These are phyloP conservation scores for Diaporthe longicolla DNA, from an alignment of 2,329 filamentous ascomycete species.

Conservation along the genomic window DNA sequence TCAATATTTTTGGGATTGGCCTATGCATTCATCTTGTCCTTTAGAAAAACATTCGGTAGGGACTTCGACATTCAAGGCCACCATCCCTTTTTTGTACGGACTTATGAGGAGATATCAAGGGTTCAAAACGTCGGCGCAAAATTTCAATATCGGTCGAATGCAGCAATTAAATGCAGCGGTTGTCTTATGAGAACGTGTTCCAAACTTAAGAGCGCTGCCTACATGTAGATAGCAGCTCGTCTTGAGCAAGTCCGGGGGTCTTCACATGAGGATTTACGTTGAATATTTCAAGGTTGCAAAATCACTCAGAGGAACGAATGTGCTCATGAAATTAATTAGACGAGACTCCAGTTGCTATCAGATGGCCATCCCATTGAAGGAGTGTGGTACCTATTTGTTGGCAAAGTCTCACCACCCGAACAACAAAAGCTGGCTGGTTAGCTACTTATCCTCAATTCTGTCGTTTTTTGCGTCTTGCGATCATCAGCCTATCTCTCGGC, in stretches of 20 bases:
- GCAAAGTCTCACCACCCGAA: slow-evolving; percentile 28
- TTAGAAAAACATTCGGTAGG: background rate
- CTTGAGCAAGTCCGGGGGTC: background rate
- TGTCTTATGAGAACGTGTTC: too few relatives aligned
- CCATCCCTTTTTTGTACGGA: background rate
- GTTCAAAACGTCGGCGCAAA: background rate
- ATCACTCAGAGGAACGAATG: background rate
- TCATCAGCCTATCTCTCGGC: slow-evolving; percentile 24
- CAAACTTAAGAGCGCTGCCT: too few relatives aligned
- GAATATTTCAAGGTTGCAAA: background rate
- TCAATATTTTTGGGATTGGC: background rate
- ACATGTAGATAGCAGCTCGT: background rate
- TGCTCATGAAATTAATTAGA: background rate
- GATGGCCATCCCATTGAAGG: slow-evolving; percentile 38
- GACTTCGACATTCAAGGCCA: background rate
- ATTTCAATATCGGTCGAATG: too few relatives aligned
- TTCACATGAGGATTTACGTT: background rate
- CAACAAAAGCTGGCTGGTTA: slow-evolving; percentile 17
- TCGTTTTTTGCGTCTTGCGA: slow-evolving; percentile 42
- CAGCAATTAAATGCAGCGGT: too few relatives aligned
- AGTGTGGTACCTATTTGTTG: slow-evolving; percentile 34
- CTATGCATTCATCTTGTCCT: background rate
- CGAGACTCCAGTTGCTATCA: slow-evolving; percentile 39
- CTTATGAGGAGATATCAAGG: background rate
- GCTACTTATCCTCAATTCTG: background rate